Evolutionary conservation across 176 grass and related monocot species (phyloP).

Genomic region (Oryza coarctata): DNA sequence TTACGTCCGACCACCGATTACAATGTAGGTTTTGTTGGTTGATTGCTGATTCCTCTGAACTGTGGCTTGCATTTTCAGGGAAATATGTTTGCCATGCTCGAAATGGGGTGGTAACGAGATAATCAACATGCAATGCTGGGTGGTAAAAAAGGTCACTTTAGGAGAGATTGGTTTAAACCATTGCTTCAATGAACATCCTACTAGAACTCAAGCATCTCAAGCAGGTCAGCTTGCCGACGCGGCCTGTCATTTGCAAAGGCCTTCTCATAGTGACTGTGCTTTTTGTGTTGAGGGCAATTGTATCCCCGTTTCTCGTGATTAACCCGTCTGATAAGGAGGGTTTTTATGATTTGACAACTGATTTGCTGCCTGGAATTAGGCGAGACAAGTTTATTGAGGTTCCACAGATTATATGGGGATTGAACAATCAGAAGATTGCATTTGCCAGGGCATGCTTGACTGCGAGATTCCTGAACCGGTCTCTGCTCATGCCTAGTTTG

Average conservation of each 20-base stretch:
- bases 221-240: slow-evolving; percentile 46
- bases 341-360: slow-evolving; percentile 47
- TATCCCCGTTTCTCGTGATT: slow-evolving; percentile 60
- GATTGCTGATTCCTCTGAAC: slow-evolving; percentile 3
- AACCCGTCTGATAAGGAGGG: slow-evolving; percentile 47
- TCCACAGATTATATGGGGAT: slow-evolving; percentile 98
- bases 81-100: neutral
- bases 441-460: slow-evolving; percentile 88
- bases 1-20: too few relatives aligned
- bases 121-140: neutral
- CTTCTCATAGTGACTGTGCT: slow-evolving; percentile 54
- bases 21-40: too few relatives aligned
- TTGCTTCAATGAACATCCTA: slow-evolving; percentile 44
- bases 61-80: neutral
- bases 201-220: slow-evolving; percentile 52
- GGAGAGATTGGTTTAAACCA: slow-evolving; percentile 26
- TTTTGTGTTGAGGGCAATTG: slow-evolving; percentile 51
- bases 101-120: neutral
- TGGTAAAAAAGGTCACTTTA: neutral
- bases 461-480: slow-evolving; percentile 77
- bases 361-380: slow-evolving; percentile 53
- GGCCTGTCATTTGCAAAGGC: slow-evolving; percentile 53
- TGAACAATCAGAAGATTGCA: slow-evolving; percentile 99
- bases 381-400: slow-evolving; percentile 79
- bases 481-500: slow-evolving; percentile 93